These are phyloP conservation scores for Porcisia deanei DNA, from an alignment of 208 protist species.

Conservation along the genomic window DNA sequence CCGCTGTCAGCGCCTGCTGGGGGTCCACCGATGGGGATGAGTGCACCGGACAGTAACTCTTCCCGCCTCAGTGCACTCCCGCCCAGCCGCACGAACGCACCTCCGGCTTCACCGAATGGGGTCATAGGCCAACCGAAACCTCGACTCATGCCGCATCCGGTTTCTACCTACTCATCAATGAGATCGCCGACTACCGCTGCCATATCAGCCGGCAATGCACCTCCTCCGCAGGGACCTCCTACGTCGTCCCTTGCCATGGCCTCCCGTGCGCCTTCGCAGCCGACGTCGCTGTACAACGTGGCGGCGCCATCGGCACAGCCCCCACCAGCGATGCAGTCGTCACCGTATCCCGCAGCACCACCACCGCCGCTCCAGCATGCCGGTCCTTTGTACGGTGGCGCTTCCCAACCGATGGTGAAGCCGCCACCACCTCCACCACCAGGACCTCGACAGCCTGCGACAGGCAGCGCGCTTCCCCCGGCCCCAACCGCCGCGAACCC, in stretches of 20 bases:
- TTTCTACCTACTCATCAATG: constrained; percentile 66
- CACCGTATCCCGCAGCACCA: constrained; percentile 2
- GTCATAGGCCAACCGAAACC: constrained; percentile 37
- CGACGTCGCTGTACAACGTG: constrained; percentile 28
- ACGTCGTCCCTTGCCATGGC: constrained; percentile 5
- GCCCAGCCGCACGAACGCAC: constrained; percentile 14
- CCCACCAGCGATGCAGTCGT: neutral
- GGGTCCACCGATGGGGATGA: neutral
- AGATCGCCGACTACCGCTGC: neutral
- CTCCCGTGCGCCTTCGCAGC: constrained; percentile 22
- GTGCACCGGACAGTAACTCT: neutral
- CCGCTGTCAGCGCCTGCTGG: neutral
- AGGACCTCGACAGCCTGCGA: neutral
- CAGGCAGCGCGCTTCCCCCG: constrained; percentile 14
- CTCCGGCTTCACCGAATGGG: neutral
- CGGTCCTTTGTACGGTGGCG: neutral
- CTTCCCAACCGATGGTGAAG: neutral
- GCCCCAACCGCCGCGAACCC: neutral
- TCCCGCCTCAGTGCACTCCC: constrained; percentile 1
- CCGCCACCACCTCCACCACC: constrained; percentile 2
- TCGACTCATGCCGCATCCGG: constrained; percentile 70
- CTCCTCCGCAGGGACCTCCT: constrained; percentile 14
- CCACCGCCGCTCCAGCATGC: neutral
- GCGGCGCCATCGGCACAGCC: constrained; percentile 22
- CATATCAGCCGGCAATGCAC: constrained; percentile 7